Percentiles rank a stretch among this genome's conserved stretches.
phyloP scores from a whole-genome alignment of 108 stramenopile species.

The Nitzschia sp. region DNA sequence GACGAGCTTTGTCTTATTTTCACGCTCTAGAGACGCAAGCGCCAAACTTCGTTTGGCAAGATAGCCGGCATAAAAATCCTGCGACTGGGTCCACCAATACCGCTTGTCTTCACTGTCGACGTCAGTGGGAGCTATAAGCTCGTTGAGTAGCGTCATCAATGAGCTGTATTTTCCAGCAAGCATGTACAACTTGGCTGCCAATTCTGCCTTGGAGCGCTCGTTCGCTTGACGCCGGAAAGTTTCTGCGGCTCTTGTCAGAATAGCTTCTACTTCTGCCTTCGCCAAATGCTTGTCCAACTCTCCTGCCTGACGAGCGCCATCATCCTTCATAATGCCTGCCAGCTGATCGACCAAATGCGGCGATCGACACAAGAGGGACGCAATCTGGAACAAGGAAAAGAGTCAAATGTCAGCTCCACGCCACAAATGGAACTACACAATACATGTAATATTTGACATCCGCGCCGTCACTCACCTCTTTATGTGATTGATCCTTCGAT shows the following conservation, averaged over 20 bases:
- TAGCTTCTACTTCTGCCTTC: neutral
- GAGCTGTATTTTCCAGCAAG: constrained; percentile 36
- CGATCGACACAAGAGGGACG: constrained; percentile 31
- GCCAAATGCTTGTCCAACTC: constrained; percentile 61
- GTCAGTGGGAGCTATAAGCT: constrained; percentile 33
- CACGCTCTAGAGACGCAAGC: constrained; percentile 48
- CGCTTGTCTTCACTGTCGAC: constrained; percentile 21
- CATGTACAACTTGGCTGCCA: constrained; percentile 38
- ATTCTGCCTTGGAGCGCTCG: constrained; percentile 41
- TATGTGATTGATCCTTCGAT: constrained; percentile 9
- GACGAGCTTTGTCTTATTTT: constrained; percentile 52
- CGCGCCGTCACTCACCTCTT: constrained; percentile 7
- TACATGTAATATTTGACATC: too few relatives aligned
- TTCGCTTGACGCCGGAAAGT: constrained; percentile 40
- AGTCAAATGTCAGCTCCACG: too few relatives aligned
- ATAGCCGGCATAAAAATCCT: constrained; percentile 58
- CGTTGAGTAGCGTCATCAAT: constrained; percentile 33
- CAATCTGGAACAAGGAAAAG: constrained; percentile 24
- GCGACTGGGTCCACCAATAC: constrained; percentile 73
- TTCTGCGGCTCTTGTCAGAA: constrained; percentile 41
- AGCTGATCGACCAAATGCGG: constrained; percentile 35
- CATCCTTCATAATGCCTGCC: constrained; percentile 35
- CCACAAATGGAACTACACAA: too few relatives aligned
- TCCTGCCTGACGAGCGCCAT: constrained; percentile 29
- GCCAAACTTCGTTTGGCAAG: constrained; percentile 47